Evolutionary conservation across 768 basidiomycete species (phyloP), one percentile per base, ranked within the genome.

Genomic region (Tricholoma matsutake): DNA sequence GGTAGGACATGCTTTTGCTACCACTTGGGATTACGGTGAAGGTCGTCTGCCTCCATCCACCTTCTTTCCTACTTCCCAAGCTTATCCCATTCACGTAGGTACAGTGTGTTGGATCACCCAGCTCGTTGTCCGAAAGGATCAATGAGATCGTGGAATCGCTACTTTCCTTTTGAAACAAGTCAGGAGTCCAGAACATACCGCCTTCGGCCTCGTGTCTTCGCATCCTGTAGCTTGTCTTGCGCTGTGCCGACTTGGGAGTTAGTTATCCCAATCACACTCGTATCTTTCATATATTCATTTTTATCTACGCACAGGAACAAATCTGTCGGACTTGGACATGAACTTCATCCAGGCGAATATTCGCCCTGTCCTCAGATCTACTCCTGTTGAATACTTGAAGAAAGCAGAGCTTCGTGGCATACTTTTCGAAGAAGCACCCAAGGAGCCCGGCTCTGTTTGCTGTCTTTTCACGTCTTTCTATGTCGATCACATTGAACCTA

Each of bases 381-480:
- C 25, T 25, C 16, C 28, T 6, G 29, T 29, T 41, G 37, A 41
- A 14, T 56, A 28, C 20, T 22, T 55, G 5, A 41, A 45, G 45
- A 45, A 41, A 0, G 16, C 39, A 28, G 28, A 45, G 7, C 28
- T 32, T 4, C 16, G 43, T 22, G 37, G 39, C 7, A 18, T 31
- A 16, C 43, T 41, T 25, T 56, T 56, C 28, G 55, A 31, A 25
- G 25, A 41, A 3, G 20, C 37, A 28, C 22, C 22, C 25, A 29
- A 29, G 8, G 25, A n/a, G 31, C 25, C 16, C 14, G 39, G 28
- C 28, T 11, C 56, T 45, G 14, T 57, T n/a, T 56, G 35, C 22
- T 28, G 14, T n/a, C 55, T 56, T 14, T 57, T 45, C 45, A 43
- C 25, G 5, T 56, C 54, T 25, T 56, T 56, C 55, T 56, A 41